Percentiles rank a stretch among this genome's conserved stretches.
Evolutionary conservation across 2,329 filamentous ascomycete species (phyloP).

Genomic region (Aspergillus hiratsukae): DNA sequence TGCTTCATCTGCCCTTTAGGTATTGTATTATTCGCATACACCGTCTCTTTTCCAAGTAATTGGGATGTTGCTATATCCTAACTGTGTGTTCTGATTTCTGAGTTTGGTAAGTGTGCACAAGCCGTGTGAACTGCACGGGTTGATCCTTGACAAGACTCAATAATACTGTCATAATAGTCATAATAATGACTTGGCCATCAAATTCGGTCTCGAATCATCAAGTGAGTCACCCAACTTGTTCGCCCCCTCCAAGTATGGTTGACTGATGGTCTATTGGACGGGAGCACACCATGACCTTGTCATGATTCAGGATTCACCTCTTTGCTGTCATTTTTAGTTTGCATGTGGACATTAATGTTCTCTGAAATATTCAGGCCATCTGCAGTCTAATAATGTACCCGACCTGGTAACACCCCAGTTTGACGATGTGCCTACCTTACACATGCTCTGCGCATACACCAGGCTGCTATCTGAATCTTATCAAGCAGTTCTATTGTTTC

Average conservation of each 20-base stretch:
- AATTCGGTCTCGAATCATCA: neutral
- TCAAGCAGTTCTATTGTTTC: neutral
- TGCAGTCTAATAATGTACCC: constrained; percentile 18
- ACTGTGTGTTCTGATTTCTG: too few relatives aligned
- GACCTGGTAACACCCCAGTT: constrained; percentile 3
- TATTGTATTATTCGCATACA: too few relatives aligned
- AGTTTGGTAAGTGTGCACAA: too few relatives aligned
- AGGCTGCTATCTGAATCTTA: neutral
- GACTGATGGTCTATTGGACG: neutral
- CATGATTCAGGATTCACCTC: neutral
- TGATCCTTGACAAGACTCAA: too few relatives aligned
- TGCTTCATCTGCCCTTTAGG: too few relatives aligned
- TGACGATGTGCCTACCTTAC: neutral
- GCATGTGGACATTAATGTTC: neutral
- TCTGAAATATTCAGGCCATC: constrained; percentile 3
- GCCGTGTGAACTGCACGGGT: too few relatives aligned
- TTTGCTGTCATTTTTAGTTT: neutral
- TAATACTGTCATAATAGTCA: neutral
- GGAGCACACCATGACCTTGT: neutral
- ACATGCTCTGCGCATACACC: neutral
- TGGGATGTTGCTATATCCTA: too few relatives aligned
- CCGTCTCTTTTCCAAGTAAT: too few relatives aligned
- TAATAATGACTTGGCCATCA: neutral
- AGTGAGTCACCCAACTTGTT: neutral
- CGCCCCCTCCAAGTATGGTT: neutral